Evolutionary conservation across 805 yeast genomes (phyloP).

Genomic region (Hanseniaspora thailandica): DNA sequence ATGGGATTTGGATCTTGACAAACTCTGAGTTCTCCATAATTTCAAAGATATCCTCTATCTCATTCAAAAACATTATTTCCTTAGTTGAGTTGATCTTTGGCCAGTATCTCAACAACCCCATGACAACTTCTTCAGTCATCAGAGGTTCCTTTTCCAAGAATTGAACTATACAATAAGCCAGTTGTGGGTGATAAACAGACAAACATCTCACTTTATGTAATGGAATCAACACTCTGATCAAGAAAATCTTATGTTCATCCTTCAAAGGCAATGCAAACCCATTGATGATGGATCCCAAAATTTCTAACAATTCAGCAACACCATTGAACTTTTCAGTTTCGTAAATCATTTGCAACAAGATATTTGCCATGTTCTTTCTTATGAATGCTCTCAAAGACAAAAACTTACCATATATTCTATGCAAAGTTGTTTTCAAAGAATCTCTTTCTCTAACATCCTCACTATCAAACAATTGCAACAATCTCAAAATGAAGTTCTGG

Average conservation of each 20-base stretch:
- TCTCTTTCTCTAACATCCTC: slow-evolving; percentile 97
- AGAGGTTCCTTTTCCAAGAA: slow-evolving; percentile 88
- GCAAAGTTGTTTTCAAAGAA: slow-evolving; percentile 85
- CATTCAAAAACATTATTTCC: slow-evolving; percentile 90
- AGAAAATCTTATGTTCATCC: slow-evolving; percentile 88
- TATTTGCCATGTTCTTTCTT: slow-evolving; percentile 81
- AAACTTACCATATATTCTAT: slow-evolving; percentile 91
- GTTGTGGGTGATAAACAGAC: slow-evolving; percentile 87
- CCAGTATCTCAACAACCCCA: slow-evolving; percentile 90
- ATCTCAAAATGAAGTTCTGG: slow-evolving; percentile 68
- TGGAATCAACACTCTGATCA: slow-evolving; percentile 78
- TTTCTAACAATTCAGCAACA: slow-evolving; percentile 85
- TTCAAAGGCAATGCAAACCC: slow-evolving; percentile 96
- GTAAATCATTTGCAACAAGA: slow-evolving; percentile 82
- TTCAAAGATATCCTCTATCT: slow-evolving; percentile 92
- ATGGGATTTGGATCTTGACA: slow-evolving; percentile 78
- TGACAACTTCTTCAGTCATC: slow-evolving; percentile 88
- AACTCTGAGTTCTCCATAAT: slow-evolving; percentile 91
- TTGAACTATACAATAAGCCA: slow-evolving; percentile 94
- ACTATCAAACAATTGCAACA: slow-evolving; percentile 83
- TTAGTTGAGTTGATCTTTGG: slow-evolving; percentile 91
- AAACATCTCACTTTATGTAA: slow-evolving; percentile 83
- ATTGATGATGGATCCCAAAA: slow-evolving; percentile 88
- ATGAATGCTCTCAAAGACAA: slow-evolving; percentile 80
- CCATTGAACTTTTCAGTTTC: slow-evolving; percentile 96